Conservation (phyloP, 1,284 basidiomycete genomes). For the Prillingera fragicola region DNA sequence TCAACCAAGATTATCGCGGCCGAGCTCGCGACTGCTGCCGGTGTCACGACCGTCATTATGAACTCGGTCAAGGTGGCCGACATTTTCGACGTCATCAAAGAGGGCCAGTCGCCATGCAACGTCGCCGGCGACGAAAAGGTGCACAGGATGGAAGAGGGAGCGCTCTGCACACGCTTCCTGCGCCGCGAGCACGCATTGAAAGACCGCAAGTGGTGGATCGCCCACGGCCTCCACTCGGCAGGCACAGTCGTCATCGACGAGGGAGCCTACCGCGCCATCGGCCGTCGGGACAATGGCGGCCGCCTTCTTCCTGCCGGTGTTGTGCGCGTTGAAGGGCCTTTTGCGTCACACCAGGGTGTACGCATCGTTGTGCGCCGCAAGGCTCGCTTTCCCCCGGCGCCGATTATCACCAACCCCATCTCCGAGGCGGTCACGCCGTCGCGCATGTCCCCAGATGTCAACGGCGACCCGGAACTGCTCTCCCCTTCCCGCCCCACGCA, state of each 20-base stretch:
- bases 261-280: slow-evolving; percentile 81
- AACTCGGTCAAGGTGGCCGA: slow-evolving; percentile 73
- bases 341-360: slow-evolving; percentile 92
- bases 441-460: slow-evolving; percentile 7
- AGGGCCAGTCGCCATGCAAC: slow-evolving; percentile 33
- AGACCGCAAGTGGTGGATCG: slow-evolving; percentile 91
- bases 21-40: slow-evolving; percentile 91
- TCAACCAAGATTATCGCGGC: slow-evolving; percentile 98
- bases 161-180: slow-evolving; percentile 79
- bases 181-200: slow-evolving; percentile 69
- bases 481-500: neutral
- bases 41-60: slow-evolving; percentile 88
- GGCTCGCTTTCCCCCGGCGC: slow-evolving; percentile 25
- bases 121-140: slow-evolving; percentile 26
- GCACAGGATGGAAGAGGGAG: slow-evolving; percentile 27
- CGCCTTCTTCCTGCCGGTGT: slow-evolving; percentile 87
- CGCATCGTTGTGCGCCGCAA: slow-evolving; percentile 63
- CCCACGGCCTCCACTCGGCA: slow-evolving; percentile 82
- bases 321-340: slow-evolving; percentile 74
- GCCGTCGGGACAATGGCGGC: slow-evolving; percentile 78
- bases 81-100: slow-evolving; percentile 74
- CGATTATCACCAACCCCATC: slow-evolving; percentile 33
- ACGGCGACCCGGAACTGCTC: slow-evolving; percentile 5
- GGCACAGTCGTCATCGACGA: slow-evolving; percentile 75
- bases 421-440: slow-evolving; percentile 16